phyloP scores from a whole-genome alignment of 768 basidiomycete species.

The Sutorius australiensis region DNA sequence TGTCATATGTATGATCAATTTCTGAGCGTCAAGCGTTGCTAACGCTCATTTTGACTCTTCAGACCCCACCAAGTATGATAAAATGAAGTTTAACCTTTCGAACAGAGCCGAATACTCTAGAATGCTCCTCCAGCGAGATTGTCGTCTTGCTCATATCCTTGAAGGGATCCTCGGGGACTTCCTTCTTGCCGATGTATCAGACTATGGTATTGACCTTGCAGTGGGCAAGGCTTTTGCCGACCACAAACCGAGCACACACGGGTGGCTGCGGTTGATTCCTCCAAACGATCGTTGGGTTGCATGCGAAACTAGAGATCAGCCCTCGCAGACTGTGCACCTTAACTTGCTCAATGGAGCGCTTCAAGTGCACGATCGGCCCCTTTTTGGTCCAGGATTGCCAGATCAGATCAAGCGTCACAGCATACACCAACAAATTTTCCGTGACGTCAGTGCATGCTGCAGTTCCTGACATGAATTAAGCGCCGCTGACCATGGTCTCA shows the following conservation, averaged over 20 bases:
- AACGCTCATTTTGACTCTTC: background rate
- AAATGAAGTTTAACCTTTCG: too few relatives aligned
- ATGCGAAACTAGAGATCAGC: background rate
- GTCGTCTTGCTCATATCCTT: constrained; percentile 18
- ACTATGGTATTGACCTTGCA: constrained; percentile 14
- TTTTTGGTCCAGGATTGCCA: constrained; percentile 8
- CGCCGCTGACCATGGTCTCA: background rate
- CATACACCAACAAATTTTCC: constrained; percentile 1
- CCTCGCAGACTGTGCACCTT: background rate
- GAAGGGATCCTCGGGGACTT: constrained; percentile 3
- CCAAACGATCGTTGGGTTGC: constrained; percentile 16
- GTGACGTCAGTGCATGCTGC: background rate
- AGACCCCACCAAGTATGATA: too few relatives aligned
- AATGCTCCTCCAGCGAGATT: constrained; percentile 18
- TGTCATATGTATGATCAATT: background rate
- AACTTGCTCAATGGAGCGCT: constrained; percentile 17
- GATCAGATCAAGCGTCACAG: background rate
- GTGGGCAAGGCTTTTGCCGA: constrained; percentile 1
- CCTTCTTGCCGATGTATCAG: background rate
- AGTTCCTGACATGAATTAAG: background rate
- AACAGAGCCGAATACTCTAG: background rate
- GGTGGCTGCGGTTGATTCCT: constrained; percentile 5
- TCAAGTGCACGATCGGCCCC: constrained; percentile 16
- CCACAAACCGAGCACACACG: constrained; percentile 3
- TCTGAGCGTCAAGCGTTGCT: background rate